Conservation (phyloP, 2,329 filamentous ascomycete species). For the Apiospora pterosperma region DNA sequence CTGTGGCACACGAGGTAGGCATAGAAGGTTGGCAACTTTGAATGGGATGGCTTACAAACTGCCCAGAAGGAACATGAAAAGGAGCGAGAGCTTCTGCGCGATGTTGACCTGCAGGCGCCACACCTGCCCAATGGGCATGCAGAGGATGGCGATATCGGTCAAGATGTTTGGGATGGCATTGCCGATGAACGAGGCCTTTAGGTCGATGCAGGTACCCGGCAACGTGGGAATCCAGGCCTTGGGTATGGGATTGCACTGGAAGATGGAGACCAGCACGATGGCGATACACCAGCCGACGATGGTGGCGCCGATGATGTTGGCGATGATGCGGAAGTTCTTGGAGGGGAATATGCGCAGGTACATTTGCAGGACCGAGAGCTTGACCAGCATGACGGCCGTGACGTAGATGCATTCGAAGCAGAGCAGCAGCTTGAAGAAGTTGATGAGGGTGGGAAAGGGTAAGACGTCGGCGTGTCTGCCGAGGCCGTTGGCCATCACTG, state of each 20-base stretch:
- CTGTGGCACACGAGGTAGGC: no score
- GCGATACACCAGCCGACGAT: constrained; percentile 20
- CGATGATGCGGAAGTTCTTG: constrained; percentile 14
- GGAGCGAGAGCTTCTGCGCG: constrained; percentile 18
- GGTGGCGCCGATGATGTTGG: constrained; percentile 11
- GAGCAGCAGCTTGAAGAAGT: constrained; percentile 13
- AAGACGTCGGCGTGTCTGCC: constrained; percentile 7
- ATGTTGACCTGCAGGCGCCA: constrained; percentile 25
- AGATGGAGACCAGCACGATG: constrained; percentile 28
- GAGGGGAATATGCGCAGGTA: constrained; percentile 24
- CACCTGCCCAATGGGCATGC: constrained; percentile 25
- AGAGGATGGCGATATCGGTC: constrained; percentile 34
- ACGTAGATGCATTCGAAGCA: constrained; percentile 15
- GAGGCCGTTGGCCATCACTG: constrained; percentile 14
- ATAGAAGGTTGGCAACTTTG: no score
- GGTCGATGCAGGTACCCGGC: constrained; percentile 35
- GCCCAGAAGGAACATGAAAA: constrained; percentile 28
- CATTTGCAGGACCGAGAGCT: constrained; percentile 20
- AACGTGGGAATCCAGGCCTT: constrained; percentile 31
- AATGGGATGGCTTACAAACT: constrained; percentile 34
- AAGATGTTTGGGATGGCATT: constrained; percentile 40
- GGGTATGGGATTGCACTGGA: constrained; percentile 37
- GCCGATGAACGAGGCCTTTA: constrained; percentile 37
- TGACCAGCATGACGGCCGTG: constrained; percentile 15
- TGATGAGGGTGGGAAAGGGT: background rate